Conservation (phyloP, 768 basidiomycete species). For the Leucosporidium creatinivorum region DNA sequence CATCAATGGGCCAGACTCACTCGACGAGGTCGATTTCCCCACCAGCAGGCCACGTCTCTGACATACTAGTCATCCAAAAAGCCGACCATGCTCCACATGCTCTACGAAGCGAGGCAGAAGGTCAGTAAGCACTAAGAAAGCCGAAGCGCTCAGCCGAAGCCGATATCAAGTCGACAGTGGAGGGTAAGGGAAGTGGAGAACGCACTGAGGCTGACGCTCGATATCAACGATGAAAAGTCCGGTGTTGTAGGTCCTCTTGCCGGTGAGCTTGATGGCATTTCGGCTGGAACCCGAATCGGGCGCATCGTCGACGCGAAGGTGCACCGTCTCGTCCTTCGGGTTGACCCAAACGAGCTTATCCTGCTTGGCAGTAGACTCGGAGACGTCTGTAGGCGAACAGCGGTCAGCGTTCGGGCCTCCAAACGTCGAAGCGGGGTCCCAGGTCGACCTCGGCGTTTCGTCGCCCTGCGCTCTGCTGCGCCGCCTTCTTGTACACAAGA, state of each 20-base stretch:
- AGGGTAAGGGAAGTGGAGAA: neutral
- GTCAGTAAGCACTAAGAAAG: neutral
- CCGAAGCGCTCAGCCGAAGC: neutral
- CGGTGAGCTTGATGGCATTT: constrained; percentile 8
- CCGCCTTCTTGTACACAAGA: neutral
- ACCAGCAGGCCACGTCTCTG: too few relatives aligned
- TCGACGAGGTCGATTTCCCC: too few relatives aligned
- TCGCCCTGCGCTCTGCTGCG: too few relatives aligned
- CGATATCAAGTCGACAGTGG: neutral
- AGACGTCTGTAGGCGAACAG: constrained; percentile 7
- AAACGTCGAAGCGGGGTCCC: neutral
- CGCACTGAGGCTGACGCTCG: constrained; percentile 11
- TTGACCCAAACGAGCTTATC: constrained; percentile 12
- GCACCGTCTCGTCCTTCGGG: constrained; percentile 10
- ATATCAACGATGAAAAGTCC: constrained; percentile 18
- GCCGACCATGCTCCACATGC: too few relatives aligned
- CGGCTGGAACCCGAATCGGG: neutral
- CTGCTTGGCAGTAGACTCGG: neutral
- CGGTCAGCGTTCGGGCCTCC: neutral
- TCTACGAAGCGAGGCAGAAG: too few relatives aligned
- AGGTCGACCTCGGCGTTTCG: too few relatives aligned
- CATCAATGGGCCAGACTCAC: too few relatives aligned
- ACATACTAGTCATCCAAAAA: too few relatives aligned
- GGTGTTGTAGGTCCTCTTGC: constrained; percentile 8
- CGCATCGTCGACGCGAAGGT: constrained; percentile 9